Conservation (phyloP, 1,139 yeast species). For the Taphrina populina region DNA sequence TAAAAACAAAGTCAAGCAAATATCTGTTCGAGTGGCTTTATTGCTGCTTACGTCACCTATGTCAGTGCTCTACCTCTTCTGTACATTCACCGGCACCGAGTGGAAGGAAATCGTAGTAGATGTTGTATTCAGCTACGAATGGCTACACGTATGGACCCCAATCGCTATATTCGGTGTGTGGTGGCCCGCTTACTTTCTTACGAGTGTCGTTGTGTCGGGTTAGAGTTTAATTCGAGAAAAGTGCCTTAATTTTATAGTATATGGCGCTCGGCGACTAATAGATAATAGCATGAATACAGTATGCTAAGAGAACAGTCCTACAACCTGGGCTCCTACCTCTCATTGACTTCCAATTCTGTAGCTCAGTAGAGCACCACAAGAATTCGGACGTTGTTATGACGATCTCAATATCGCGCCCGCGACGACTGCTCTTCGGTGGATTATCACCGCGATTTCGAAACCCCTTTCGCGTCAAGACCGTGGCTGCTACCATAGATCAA, state of each 20-base stretch:
- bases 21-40: conserved; percentile 1
- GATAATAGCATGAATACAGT: background rate
- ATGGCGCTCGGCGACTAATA: background rate
- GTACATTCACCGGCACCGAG: conserved; percentile 1
- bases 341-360: too few relatives aligned
- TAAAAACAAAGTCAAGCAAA: background rate
- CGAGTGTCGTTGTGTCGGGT: conserved; percentile 21
- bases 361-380: too few relatives aligned
- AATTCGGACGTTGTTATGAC: too few relatives aligned
- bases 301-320: background rate
- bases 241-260: too few relatives aligned
- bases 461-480: too few relatives aligned
- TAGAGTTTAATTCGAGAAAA: too few relatives aligned
- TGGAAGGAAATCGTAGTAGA: conserved; percentile 9
- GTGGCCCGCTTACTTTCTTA: conserved; percentile 31
- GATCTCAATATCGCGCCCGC: too few relatives aligned
- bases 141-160: conserved; percentile 30
- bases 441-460: too few relatives aligned
- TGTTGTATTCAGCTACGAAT: conserved; percentile 22
- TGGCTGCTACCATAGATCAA: too few relatives aligned
- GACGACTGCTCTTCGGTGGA: too few relatives aligned
- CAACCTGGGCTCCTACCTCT: too few relatives aligned
- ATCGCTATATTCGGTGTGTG: conserved; percentile 28
- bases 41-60: conserved; percentile 22
- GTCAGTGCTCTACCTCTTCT: conserved; percentile 11